Conservation (phyloP, 78 protist species). For the Anaeramoeba ignava region DNA sequence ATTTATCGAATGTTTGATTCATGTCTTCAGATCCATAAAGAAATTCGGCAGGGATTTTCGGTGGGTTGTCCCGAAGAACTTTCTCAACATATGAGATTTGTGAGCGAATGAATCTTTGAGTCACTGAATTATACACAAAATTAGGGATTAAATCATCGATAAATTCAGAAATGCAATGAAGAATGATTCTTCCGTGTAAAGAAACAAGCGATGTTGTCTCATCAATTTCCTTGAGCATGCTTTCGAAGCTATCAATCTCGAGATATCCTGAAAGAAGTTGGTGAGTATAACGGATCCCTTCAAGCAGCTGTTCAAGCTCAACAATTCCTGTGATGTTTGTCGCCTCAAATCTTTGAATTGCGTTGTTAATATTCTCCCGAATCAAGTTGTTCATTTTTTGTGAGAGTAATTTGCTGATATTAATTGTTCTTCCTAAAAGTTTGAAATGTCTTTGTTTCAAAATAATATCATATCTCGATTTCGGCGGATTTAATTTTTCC, state of each 20-base stretch:
- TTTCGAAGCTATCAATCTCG: slow-evolving; percentile 47
- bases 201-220: slow-evolving; percentile 54
- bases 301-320: slow-evolving; percentile 47
- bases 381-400: slow-evolving; percentile 50
- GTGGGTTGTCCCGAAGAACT: slow-evolving; percentile 29
- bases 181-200: slow-evolving; percentile 47
- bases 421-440: slow-evolving; percentile 58
- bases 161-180: slow-evolving; percentile 41
- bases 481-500: slow-evolving; percentile 30
- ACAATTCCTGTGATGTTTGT: slow-evolving; percentile 30
- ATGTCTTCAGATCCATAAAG: slow-evolving; percentile 39
- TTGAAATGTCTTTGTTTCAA: slow-evolving; percentile 50
- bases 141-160: slow-evolving; percentile 52
- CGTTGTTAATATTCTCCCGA: slow-evolving; percentile 40
- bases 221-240: slow-evolving; percentile 39
- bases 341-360: slow-evolving; percentile 55
- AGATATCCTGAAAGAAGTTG: slow-evolving; percentile 28
- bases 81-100: slow-evolving; percentile 31
- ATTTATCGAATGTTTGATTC: slow-evolving; percentile 31
- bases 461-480: slow-evolving; percentile 42
- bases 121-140: slow-evolving; percentile 31
- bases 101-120: slow-evolving; percentile 52
- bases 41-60: slow-evolving; percentile 19
- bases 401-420: slow-evolving; percentile 37
- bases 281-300: slow-evolving; percentile 38